Base-by-base conservation (phyloP, 768 basidiomycete genomes). In the Ephemerocybe angulata region DNA sequence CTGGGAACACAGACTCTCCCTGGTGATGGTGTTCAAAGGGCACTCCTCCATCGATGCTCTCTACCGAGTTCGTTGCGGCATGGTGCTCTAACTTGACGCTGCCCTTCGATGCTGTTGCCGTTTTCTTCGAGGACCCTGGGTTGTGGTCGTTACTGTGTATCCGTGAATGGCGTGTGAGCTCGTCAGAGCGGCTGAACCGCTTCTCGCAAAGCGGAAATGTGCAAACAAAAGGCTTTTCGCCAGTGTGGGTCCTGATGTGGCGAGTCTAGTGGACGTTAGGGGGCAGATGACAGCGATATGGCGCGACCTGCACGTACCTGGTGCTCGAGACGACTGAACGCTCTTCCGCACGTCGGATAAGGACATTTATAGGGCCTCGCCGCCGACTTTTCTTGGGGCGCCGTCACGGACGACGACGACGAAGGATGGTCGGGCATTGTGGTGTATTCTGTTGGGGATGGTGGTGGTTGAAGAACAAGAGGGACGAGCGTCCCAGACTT, bases 181-280 rank as follows among this genome's bases (percentile, higher is more conserved):
- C 96, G 76, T 99, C 96, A n/a, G 92, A 93, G 56, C 96, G 87
- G 17, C 92, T 94, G 71, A 99, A 99, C 4, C 94, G 88, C 70
- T 98, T 99, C 72, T 97, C 95, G 80, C 96, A 99, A n/a, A 86
- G 83, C 3, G 91, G 85, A 68, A 87, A 91, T 1, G 85, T 87
- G 81, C 96, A 99, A 21, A 84, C 81, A 64, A 98, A 98, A 2
- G 96, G 96, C 63, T 97, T 98, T 73, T 99, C 96, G 65, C 96
- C 96, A 0, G 96, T 99, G 70, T 99, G 96, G 0, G 95, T 99
- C 56, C 96, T 88, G 52, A 98, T 97, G 67, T 99, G 96, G 58
- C 96, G 88, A 19, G 96, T 99, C 92, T 98, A 70, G 25, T 57
- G 56, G 56, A 55, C 55, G 52, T 59, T 51, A 58, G 56, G n/a